Conservation (phyloP, 2,329 filamentous ascomycete species). For the Fusarium sp. region DNA sequence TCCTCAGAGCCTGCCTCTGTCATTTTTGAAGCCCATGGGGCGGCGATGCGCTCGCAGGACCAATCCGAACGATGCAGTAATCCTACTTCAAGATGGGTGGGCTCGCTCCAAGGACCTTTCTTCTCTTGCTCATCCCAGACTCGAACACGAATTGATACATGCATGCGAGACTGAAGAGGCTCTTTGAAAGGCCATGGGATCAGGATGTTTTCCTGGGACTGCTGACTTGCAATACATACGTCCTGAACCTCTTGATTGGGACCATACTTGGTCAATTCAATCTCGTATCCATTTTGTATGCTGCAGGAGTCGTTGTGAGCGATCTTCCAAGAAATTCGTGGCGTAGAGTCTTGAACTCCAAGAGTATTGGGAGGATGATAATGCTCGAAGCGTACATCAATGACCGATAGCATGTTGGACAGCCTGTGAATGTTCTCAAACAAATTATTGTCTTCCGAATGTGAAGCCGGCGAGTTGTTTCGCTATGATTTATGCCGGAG, state of each 20-base stretch:
- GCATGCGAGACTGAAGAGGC: slow-evolving; percentile 18
- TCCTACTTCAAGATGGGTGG: slow-evolving; percentile 49
- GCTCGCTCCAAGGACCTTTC: slow-evolving; percentile 30
- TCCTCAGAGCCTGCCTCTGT: slow-evolving; percentile 45
- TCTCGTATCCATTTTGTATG: slow-evolving; percentile 27
- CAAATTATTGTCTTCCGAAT: not conserved
- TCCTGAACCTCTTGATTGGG: not conserved
- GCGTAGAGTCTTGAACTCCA: slow-evolving; percentile 13
- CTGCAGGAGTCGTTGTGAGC: not conserved
- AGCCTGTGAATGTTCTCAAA: not conserved
- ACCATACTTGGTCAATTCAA: slow-evolving; percentile 21
- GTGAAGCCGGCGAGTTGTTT: not conserved
- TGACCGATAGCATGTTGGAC: not conserved
- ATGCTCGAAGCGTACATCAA: slow-evolving; percentile 29
- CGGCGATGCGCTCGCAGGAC: slow-evolving; percentile 49
- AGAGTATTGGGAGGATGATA: slow-evolving; percentile 15
- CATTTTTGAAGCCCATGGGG: slow-evolving; percentile 31
- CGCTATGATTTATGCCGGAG: not conserved
- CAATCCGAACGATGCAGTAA: slow-evolving; percentile 51
- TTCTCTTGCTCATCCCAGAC: slow-evolving; percentile 4
- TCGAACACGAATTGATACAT: slow-evolving; percentile 29
- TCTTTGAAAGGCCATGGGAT: slow-evolving; percentile 22
- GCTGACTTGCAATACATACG: not conserved
- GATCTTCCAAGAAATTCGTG: slow-evolving; percentile 35
- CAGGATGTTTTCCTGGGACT: slow-evolving; percentile 13